Conservation (phyloP, 768 basidiomycete species). For the Phylloporus rhodoxanthus region DNA sequence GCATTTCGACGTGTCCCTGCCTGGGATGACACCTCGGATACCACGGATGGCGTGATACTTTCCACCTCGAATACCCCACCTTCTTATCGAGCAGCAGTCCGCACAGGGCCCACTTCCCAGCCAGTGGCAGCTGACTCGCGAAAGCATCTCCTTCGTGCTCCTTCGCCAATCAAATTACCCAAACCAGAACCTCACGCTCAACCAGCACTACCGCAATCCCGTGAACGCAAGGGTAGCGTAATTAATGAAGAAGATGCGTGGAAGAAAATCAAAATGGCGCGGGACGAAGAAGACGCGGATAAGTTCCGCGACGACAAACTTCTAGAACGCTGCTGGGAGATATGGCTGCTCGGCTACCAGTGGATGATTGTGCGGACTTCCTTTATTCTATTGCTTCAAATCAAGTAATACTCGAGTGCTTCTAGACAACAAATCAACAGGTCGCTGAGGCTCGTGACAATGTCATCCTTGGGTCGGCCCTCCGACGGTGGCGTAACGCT, state of each 20-base stretch:
- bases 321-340: slow-evolving; percentile 65
- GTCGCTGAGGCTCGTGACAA: slow-evolving; percentile 63
- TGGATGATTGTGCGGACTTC: slow-evolving; percentile 64
- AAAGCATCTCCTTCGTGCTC: slow-evolving; percentile 14
- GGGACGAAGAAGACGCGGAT: slow-evolving; percentile 68
- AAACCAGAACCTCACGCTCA: slow-evolving; percentile 19
- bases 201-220: slow-evolving; percentile 15
- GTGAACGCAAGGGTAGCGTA: slow-evolving; percentile 44
- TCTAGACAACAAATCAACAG: slow-evolving; percentile 66
- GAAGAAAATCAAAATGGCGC: slow-evolving; percentile 66
- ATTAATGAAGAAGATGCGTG: slow-evolving; percentile 71
- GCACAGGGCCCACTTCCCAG: slow-evolving; percentile 20
- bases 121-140: slow-evolving; percentile 10
- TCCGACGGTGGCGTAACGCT: slow-evolving; percentile 58
- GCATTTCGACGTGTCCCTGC: slow-evolving; percentile 9
- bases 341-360: slow-evolving; percentile 64
- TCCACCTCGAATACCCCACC: slow-evolving; percentile 42
- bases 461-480: slow-evolving; percentile 50
- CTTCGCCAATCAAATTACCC: slow-evolving; percentile 30
- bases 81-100: slow-evolving; percentile 43
- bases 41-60: slow-evolving; percentile 27
- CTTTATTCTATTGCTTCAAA: slow-evolving; percentile 10
- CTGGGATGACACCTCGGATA: slow-evolving; percentile 38
- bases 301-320: slow-evolving; percentile 58
- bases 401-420: slow-evolving; percentile 8